A percentile compares a stretch with the other conserved stretches of the same genome.
phyloP scores from a whole-genome alignment of 1,284 basidiomycete species.

The Cryptococcus sp. region DNA sequence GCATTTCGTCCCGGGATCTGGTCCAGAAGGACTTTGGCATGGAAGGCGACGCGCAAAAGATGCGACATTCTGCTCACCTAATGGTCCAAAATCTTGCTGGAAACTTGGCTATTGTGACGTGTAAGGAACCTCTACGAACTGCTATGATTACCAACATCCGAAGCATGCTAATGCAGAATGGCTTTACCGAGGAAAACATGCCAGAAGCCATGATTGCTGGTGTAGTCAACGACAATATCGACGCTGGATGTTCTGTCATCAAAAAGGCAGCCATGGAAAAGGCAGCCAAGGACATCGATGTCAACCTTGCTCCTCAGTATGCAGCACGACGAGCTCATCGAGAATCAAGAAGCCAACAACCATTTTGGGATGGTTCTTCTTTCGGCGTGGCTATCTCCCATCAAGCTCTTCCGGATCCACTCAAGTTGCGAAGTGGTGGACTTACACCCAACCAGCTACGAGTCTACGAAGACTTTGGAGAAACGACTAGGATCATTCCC shows the following conservation, averaged over 20 bases:
- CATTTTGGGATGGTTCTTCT: conserved; percentile 78
- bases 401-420: conserved; percentile 76
- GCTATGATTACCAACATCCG: conserved; percentile 89
- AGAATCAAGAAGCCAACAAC: conserved; percentile 56
- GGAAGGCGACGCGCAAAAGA: conserved; percentile 83
- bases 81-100: conserved; percentile 98
- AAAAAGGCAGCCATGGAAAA: conserved; percentile 98
- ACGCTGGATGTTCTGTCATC: conserved; percentile 88
- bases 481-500: conserved; percentile 36
- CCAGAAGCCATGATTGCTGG: conserved; percentile 61
- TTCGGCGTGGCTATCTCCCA: conserved; percentile 69
- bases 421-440: conserved; percentile 79
- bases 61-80: conserved; percentile 86
- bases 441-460: conserved; percentile 75
- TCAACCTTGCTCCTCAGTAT: conserved; percentile 76
- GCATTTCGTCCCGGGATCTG: conserved; percentile 93
- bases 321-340: conserved; percentile 80
- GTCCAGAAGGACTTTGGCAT: conserved; percentile 96
- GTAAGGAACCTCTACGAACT: conserved; percentile 93
- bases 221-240: conserved; percentile 88
- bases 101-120: conserved; percentile 93
- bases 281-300: conserved; percentile 91
- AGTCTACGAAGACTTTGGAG: conserved; percentile 94
- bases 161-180: conserved; percentile 71
- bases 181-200: conserved; percentile 67